Base-by-base conservation (phyloP, 2,329 filamentous ascomycete species). In the Phialophora verrucosa region DNA sequence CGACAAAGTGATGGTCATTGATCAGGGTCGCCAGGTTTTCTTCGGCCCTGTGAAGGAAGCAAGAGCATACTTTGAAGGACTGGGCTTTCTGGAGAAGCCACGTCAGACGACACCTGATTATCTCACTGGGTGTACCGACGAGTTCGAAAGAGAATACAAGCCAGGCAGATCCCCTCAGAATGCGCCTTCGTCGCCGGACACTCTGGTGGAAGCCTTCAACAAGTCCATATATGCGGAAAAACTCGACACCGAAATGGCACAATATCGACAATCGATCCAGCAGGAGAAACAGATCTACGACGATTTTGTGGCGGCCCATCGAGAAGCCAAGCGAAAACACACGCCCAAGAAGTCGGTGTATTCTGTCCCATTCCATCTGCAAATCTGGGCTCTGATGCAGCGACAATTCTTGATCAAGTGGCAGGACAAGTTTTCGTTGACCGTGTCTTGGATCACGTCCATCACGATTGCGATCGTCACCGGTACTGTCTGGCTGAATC, bases 331-430 rank as follows among this genome's bases (percentile, higher is more conserved):
- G 82, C 88, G 91, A 11, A 88, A 89, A 62, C 85, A 88, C 7
- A 90, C 91, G 0, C 80, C 84, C 0, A 87, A 88, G 73, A 87
- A 86, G 64, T 94, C 91, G 0, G 90, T 94, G 38, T 96, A 96
- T 79, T 89, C 88, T 0, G 90, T 93, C 62, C 91, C 92, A 0
- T 95, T 95, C 78, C 87, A 93, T 70, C 81, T 91, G 1, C 93
- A 96, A 76, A 84, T 95, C 25, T 93, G 89, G 89, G 90, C 91
- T 0, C 79, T 95, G 68, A 91, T 93, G 85, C 90, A 92, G 76
- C 87, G 92, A 4, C 92, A 96, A 76, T 95, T 93, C 76, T 83
- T 90, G 59, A 88, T 96, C 73, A 95, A 95, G 80, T 89, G 92
- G 81, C 91, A 96, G 77, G 92, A 96, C 76, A 90, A 89, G 65